A percentile compares a stretch with the other conserved stretches of the same genome.
Conservation (phyloP, 1,284 basidiomycete species). For the Puccinia novopanici region DNA sequence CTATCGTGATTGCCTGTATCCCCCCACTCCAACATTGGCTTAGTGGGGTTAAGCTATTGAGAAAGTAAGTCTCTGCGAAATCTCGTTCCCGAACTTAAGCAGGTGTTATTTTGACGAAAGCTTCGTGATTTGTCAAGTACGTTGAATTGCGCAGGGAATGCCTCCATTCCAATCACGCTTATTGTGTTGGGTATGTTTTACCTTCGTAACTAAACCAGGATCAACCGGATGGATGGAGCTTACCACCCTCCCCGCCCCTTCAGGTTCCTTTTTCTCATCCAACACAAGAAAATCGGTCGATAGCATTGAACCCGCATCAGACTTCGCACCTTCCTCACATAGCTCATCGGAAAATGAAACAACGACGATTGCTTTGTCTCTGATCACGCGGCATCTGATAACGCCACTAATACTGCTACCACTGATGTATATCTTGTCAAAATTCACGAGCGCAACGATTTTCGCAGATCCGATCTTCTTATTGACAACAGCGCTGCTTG, state of each 20-base stretch:
- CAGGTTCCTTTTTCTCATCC: conserved; percentile 10
- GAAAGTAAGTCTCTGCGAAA: conserved; percentile 53
- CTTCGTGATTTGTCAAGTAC: conserved; percentile 55
- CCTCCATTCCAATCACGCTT: conserved; percentile 62
- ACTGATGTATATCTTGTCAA: not conserved
- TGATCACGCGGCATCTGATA: conserved; percentile 45
- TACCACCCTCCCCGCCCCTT: not conserved
- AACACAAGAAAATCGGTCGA: not conserved
- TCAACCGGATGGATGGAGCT: not conserved
- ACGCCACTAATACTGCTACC: conserved; percentile 29
- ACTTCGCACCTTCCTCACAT: not conserved
- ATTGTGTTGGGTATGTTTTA: conserved; percentile 59
- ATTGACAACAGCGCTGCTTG: not conserved
- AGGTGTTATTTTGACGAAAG: not conserved
- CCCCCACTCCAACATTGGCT: conserved; percentile 60
- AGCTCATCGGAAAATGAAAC: conserved; percentile 53
- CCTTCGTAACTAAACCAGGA: not conserved
- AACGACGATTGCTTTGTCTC: conserved; percentile 27
- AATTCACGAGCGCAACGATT: not conserved
- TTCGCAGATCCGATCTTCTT: conserved; percentile 32
- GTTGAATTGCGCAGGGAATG: conserved; percentile 60
- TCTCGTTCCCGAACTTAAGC: not conserved
- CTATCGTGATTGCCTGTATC: conserved; percentile 60
- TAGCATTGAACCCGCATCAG: not conserved
- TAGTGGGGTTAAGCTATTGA: conserved; percentile 58